These are phyloP conservation scores for Leavenworthia alabamica DNA, from an alignment of 345 rosid genomes.

Conservation along the genomic window DNA sequence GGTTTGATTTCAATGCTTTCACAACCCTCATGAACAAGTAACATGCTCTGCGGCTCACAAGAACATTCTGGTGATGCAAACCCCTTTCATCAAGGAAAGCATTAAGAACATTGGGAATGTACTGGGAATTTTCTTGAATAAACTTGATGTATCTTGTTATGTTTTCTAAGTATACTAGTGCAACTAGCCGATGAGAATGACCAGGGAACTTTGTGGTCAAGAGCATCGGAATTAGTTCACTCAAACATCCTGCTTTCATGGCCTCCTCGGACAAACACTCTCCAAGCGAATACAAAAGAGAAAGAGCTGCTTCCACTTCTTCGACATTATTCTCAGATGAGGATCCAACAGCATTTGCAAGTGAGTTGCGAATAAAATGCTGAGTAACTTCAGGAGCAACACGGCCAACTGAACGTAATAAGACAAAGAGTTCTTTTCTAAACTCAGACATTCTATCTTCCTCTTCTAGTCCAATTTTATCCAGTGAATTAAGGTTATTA, in stretches of 20 bases:
- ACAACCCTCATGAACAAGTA: constrained; percentile 91
- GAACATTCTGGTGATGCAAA: constrained; percentile 70
- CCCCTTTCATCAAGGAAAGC: constrained; percentile 97
- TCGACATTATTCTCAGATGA: constrained; percentile 65
- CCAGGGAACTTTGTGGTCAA: constrained; percentile 70
- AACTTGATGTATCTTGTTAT: constrained; percentile 80
- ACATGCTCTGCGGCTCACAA: constrained; percentile 82
- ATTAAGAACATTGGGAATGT: constrained; percentile 60
- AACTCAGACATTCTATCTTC: constrained; percentile 81
- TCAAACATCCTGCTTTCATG: constrained; percentile 56
- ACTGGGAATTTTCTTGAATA: constrained; percentile 61
- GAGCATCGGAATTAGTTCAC: constrained; percentile 67
- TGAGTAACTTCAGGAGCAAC: constrained; percentile 83
- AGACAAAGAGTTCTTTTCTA: constrained; percentile 77
- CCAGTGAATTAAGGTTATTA: constrained; percentile 59
- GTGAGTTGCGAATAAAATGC: constrained; percentile 64
- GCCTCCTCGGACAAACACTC: constrained; percentile 79
- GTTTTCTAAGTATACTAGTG: constrained; percentile 76
- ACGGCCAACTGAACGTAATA: constrained; percentile 72
- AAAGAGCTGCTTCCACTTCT: constrained; percentile 93
- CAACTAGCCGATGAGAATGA: constrained; percentile 85
- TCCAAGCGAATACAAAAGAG: constrained; percentile 83
- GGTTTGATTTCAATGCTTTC: constrained; percentile 73
- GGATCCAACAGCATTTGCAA: constrained; percentile 54
- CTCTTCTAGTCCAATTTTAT: constrained; percentile 85